Evolutionary conservation across 1,139 yeast genomes (phyloP), one percentile per base, ranked within the genome.

Genomic region (Yamadazyma diospyri): DNA sequence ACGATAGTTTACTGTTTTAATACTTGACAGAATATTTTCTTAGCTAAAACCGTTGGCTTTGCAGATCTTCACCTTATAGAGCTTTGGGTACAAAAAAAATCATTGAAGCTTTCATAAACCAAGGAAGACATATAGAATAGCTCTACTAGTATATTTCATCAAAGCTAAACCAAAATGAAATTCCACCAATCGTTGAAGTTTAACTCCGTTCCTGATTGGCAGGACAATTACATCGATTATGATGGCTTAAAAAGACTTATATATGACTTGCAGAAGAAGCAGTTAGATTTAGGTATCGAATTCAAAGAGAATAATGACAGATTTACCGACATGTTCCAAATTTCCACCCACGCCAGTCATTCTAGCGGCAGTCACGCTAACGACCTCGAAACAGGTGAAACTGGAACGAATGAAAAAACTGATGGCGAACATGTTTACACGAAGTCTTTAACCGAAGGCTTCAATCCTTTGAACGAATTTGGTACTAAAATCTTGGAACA

Each of bases 181-280:
- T 82, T 82, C 54, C 72, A 82, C 32, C 84, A 80, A 46, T 78
- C 87, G 23, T 64, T 82, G 36, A 84, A 81, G 57, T 80, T 82
- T 58, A 82, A 82, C 54, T 84, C 86, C 15, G 89, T 82, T 22
- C 89, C 92, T 4, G 92, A 82, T 50, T 82, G 92, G 89, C 70
- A 80, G 33, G 77, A 81, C 36, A 59, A 69, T 40, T 82, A 82
- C 50, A 65, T 82, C 40, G 79, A 78, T 51, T 81, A 81, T 53
- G 76, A 81, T 4, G 67, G 72, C 7, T 64, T 82, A 30, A 82
- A 82, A 50, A 78, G 78, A 52, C 62, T 69, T 16, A 74, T 81
- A 27, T 81, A 81, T 50, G 47, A 50, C 44, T 57, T 65, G 33
- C 71, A 65, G 38, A 65, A 64, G 39, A 63, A 60, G 32, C 70